phyloP scores from a whole-genome alignment of 2,329 filamentous ascomycete genomes.

The Dothidotthia symphoricarpi region DNA sequence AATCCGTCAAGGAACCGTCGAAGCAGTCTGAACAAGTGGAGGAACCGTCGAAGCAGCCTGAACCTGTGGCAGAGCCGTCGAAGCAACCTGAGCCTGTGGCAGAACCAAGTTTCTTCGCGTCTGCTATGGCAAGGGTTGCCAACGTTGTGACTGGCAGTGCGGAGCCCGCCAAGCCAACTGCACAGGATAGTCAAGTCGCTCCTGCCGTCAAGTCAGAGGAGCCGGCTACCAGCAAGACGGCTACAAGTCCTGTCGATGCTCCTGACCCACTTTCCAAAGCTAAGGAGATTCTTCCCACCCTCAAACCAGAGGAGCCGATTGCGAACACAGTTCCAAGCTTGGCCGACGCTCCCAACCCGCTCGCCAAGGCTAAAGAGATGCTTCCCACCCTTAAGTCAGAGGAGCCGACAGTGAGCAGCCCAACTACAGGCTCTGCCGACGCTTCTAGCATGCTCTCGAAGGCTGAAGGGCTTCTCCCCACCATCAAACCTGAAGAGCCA shows the following conservation, averaged over 20 bases:
- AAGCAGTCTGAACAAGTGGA: neutral
- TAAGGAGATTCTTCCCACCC: no score
- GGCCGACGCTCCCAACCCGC: slow-evolving; percentile 4
- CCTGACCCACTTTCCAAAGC: no score
- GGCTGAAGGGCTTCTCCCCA: slow-evolving; percentile 6
- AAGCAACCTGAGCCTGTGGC: neutral
- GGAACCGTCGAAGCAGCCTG: neutral
- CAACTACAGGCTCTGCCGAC: slow-evolving; percentile 6
- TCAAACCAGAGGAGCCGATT: slow-evolving; percentile 4
- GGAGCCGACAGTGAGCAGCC: slow-evolving; percentile 4
- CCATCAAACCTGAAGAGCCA: slow-evolving; percentile 10
- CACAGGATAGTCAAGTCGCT: neutral
- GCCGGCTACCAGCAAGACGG: neutral
- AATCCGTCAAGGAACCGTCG: neutral
- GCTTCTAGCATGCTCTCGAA: slow-evolving; percentile 4
- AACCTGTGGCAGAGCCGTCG: no score
- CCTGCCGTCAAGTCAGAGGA: neutral
- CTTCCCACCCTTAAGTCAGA: slow-evolving; percentile 5
- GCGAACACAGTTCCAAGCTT: slow-evolving; percentile 6
- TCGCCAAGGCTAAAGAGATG: slow-evolving; percentile 7
- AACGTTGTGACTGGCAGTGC: no score
- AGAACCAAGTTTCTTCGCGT: no score
- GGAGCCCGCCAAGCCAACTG: no score
- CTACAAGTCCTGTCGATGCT: slow-evolving; percentile 1
- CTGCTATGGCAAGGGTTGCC: no score